Evolutionary conservation across 1,284 basidiomycete species (phyloP), one percentile per base, ranked within the genome.

Genomic region (Inonotus hispidus): DNA sequence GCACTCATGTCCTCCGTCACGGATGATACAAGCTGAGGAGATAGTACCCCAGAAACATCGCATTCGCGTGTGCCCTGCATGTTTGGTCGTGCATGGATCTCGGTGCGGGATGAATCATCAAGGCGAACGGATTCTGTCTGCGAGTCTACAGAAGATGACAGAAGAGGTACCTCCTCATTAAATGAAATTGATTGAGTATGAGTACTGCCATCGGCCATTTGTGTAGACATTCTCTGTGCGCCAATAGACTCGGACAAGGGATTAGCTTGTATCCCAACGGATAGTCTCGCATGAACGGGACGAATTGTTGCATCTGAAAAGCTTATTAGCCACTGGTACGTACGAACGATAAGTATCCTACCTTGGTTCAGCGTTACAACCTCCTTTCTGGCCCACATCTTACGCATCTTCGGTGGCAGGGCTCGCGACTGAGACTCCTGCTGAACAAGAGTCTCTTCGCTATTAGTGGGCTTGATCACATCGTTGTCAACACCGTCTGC

Each of bases 321-420:
- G 19, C 8, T 43, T 21, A 43, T 16, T 16, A 43, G 16, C n/a
- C 1, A 7, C 16, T 6, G 16, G 6, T 43, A 7, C 11, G n/a
- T n/a, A 41, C 27, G 19, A 25, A 16, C 14, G 25, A 16, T 3
- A 27, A 32, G 8, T n/a, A n/a, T 41, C 27, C 13, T 29, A 61
- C 47, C 45, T 50, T 38, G 21, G 23, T 43, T 58, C 13, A 43
- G 32, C 39, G 19, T 43, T 16, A 52, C 1, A 3, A 37, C 32
- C 32, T 50, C 29, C 41, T 59, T 59, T 21, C 61, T 21, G 27
- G 39, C n/a, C 57, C 52, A 63, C 32, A 56, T 43, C 54, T 56
- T 63, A 23, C 61, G 57, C 53, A 63, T 35, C 46, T 63, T 63
- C 45, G 61, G 61, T 21, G 61, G 61, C 29, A 63, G 43, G 10